Conservation (phyloP, 306 rosid genomes). For the Arachis hypogaea region DNA sequence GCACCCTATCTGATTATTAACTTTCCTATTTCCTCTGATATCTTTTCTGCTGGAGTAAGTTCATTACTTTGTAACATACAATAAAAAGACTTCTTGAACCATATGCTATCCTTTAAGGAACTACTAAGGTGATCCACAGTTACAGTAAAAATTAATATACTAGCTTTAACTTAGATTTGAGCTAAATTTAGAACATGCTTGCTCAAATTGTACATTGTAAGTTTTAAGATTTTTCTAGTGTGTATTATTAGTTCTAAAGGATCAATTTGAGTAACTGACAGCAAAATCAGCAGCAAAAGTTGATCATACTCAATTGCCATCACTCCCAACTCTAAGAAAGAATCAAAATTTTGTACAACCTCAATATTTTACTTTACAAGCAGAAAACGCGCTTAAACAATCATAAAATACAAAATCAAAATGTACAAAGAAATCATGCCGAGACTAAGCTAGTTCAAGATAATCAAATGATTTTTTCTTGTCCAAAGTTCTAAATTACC, state of each 20-base stretch:
- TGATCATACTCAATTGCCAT: constrained; percentile 21
- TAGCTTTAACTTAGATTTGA: not conserved
- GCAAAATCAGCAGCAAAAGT: constrained; percentile 16
- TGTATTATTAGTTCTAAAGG: constrained; percentile 19
- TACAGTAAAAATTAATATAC: not conserved
- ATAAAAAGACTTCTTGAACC: not conserved
- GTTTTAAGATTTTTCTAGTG: not conserved
- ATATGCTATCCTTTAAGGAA: not conserved
- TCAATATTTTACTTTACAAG: constrained; percentile 45
- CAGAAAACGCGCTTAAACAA: constrained; percentile 11
- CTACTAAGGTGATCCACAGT: not conserved
- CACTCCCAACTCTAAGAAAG: constrained; percentile 32
- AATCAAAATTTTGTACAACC: constrained; percentile 46
- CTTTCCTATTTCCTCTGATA: not conserved
- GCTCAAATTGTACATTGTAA: not conserved
- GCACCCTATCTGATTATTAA: not conserved
- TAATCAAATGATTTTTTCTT: constrained; percentile 7
- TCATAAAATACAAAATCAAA: constrained; percentile 39
- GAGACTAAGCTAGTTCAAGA: constrained; percentile 37
- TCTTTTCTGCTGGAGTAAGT: not conserved
- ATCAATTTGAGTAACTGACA: constrained; percentile 1
- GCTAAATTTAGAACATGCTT: not conserved
- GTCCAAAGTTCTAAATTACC: not conserved
- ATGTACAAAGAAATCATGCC: constrained; percentile 43
- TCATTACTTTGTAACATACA: no score